phyloP scores from a whole-genome alignment of 257 asterid genomes.

The Lycium barbarum region DNA sequence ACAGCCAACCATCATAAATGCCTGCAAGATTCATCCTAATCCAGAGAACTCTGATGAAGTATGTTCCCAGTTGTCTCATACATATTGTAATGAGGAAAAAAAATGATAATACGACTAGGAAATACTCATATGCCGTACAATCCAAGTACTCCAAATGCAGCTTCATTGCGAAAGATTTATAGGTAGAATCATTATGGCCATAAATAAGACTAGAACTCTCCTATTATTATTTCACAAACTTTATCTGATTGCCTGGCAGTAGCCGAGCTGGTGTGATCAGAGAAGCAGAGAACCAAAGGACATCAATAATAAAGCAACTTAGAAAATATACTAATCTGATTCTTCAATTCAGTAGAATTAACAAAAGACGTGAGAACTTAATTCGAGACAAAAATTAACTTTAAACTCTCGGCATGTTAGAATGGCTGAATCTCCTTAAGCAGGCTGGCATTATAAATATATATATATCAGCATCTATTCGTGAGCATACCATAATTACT shows the following conservation, averaged over 20 bases:
- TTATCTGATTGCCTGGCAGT: neutral
- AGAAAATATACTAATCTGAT: neutral
- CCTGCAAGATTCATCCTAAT: neutral
- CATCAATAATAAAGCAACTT: neutral
- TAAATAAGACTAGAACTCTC: slow-evolving; percentile 16
- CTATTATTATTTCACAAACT: neutral
- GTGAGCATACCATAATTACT: neutral
- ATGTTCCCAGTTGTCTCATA: neutral
- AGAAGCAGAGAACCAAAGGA: neutral
- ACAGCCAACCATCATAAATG: neutral
- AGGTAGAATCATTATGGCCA: neutral
- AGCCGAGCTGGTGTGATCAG: neutral
- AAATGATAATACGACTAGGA: neutral
- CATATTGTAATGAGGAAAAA: neutral
- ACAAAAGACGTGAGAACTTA: neutral
- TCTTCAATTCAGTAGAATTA: no score
- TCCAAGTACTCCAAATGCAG: neutral
- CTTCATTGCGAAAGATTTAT: neutral
- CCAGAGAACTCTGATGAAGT: neutral
- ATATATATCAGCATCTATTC: neutral
- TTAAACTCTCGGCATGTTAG: neutral
- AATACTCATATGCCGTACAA: neutral
- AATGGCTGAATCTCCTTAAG: neutral
- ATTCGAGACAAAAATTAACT: neutral
- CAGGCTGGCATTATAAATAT: neutral